Conservation (phyloP, 108 stramenopile species). For the Discostella stelligeroides region DNA sequence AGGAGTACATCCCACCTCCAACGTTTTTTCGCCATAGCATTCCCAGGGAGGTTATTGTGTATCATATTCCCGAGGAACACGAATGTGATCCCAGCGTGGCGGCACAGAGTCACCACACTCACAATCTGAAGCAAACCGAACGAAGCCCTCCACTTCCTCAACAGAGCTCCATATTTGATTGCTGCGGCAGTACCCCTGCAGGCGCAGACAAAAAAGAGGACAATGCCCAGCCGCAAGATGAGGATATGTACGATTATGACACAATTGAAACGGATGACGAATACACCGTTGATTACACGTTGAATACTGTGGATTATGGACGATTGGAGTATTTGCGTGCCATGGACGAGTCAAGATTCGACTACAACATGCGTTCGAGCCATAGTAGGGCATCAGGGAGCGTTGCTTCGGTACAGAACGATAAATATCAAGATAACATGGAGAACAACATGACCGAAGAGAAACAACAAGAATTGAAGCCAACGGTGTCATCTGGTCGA, state of each 20-base stretch:
- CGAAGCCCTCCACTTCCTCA: constrained; percentile 9
- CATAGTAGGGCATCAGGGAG: background rate
- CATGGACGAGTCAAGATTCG: background rate
- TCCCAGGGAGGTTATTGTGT: constrained; percentile 29
- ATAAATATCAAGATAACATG: background rate
- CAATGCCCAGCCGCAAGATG: constrained; percentile 3
- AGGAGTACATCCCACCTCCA: constrained; percentile 53
- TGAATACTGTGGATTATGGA: constrained; percentile 30
- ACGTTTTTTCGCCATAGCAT: constrained; percentile 27
- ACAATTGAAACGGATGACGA: constrained; percentile 46
- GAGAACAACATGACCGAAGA: background rate
- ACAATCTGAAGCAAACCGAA: constrained; percentile 35
- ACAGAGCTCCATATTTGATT: constrained; percentile 7
- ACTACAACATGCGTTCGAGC: background rate
- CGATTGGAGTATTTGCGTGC: constrained; percentile 17
- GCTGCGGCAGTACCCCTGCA: background rate
- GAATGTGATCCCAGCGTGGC: constrained; percentile 16
- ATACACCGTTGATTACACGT: constrained; percentile 35
- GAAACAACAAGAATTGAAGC: background rate
- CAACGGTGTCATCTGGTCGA: background rate
- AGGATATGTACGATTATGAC: constrained; percentile 30
- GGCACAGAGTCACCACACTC: constrained; percentile 32
- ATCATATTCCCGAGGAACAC: constrained; percentile 23
- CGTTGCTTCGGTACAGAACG: background rate
- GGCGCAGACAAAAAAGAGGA: background rate